Conservation (phyloP, 106 monocot species). For the Acorus gramineus region DNA sequence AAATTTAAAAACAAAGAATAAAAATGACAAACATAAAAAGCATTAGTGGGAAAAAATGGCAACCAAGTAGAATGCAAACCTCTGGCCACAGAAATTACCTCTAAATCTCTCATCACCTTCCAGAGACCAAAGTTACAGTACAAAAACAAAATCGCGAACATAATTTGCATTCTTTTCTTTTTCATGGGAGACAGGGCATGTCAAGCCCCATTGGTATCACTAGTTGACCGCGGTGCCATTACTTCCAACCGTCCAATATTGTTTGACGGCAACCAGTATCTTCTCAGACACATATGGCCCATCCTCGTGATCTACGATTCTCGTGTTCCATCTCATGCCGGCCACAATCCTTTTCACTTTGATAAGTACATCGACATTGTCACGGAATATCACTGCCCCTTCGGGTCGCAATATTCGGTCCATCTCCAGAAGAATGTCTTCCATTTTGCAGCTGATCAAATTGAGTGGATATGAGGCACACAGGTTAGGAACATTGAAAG, state of each 20-base stretch:
- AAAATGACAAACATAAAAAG: too few relatives aligned
- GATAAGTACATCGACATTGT: slow-evolving; percentile 26
- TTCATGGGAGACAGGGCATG: too few relatives aligned
- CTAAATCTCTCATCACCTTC: too few relatives aligned
- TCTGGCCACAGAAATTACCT: too few relatives aligned
- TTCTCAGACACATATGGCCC: slow-evolving; percentile 33
- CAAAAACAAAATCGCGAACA: too few relatives aligned
- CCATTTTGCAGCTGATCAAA: slow-evolving; percentile 36
- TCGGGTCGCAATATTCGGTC: slow-evolving; percentile 45
- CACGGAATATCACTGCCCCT: slow-evolving; percentile 37
- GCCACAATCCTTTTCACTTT: slow-evolving; percentile 25
- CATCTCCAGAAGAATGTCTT: slow-evolving; percentile 50
- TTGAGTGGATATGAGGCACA: neutral
- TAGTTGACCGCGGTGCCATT: neutral
- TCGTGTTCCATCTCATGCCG: slow-evolving; percentile 36
- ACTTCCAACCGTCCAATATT: slow-evolving; percentile 39
- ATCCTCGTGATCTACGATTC: slow-evolving; percentile 34
- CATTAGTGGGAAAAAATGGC: too few relatives aligned
- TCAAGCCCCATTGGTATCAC: too few relatives aligned
- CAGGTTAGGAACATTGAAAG: neutral
- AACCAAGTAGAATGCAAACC: too few relatives aligned
- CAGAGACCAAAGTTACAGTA: too few relatives aligned
- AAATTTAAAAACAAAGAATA: too few relatives aligned
- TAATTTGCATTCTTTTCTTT: too few relatives aligned
- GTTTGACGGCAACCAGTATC: slow-evolving; percentile 37